These are phyloP conservation scores for Exophiala sp. DNA, from an alignment of 2,329 filamentous ascomycete species.

Conservation along the genomic window DNA sequence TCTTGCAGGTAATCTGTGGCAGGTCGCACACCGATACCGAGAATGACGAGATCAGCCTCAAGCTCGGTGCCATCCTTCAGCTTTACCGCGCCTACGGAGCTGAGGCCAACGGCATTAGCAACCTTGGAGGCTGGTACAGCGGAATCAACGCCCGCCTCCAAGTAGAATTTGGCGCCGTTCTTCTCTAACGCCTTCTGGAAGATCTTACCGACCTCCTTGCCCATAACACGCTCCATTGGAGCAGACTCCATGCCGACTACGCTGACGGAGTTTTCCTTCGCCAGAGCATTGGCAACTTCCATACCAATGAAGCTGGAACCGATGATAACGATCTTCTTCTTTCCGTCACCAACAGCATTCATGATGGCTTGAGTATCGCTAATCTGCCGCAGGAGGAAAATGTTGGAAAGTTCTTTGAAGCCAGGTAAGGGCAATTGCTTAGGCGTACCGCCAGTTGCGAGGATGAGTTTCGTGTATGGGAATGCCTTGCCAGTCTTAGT, in stretches of 20 bases:
- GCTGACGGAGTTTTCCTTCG: conserved; percentile 77
- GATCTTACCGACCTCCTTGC: conserved; percentile 72
- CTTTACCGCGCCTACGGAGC: conserved; percentile 67
- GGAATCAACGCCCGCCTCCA: conserved; percentile 77
- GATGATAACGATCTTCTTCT: conserved; percentile 88
- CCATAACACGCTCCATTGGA: conserved; percentile 83
- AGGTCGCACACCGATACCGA: conserved; percentile 84
- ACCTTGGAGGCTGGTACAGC: conserved; percentile 69
- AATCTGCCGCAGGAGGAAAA: conserved; percentile 79
- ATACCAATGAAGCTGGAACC: conserved; percentile 97
- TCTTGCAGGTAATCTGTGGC: conserved; percentile 77
- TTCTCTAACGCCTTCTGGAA: conserved; percentile 77
- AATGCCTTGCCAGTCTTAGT: conserved; percentile 70
- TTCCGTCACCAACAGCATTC: conserved; percentile 69
- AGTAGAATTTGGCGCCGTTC: conserved; percentile 83
- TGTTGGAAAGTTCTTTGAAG: conserved; percentile 80
- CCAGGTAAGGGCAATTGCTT: conserved; percentile 74
- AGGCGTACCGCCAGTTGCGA: conserved; percentile 82
- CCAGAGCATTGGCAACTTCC: conserved; percentile 83
- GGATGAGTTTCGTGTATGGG: conserved; percentile 80
- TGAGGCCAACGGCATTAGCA: conserved; percentile 48
- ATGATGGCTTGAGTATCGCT: conserved; percentile 75
- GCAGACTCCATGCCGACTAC: conserved; percentile 84
- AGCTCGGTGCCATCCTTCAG: conserved; percentile 83
- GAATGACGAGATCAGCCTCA: conserved; percentile 82